Conservation (phyloP, 1,284 basidiomycete genomes). For the Xanthoconium separans region DNA sequence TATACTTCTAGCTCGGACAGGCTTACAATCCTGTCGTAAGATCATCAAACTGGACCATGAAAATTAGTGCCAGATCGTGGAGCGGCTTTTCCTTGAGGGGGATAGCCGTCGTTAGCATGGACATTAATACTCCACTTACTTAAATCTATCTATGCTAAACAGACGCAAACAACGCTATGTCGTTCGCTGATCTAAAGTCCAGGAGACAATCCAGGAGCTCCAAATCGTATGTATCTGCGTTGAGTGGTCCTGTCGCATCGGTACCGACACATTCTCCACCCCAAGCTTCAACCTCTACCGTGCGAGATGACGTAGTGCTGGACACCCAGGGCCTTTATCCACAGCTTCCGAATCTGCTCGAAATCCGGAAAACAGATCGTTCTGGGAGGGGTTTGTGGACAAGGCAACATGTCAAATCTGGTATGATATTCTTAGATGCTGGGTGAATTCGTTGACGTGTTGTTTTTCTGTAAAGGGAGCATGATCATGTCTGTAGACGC, state of each 20-base stretch:
- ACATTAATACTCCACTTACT: too few relatives aligned
- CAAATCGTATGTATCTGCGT: conserved; percentile 32
- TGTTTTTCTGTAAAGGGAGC: conserved; percentile 46
- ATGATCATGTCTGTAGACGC: conserved; percentile 57
- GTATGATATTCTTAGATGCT: conserved; percentile 28
- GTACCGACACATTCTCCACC: conserved; percentile 14
- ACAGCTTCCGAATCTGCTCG: conserved; percentile 30
- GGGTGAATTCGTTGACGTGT: conserved; percentile 1
- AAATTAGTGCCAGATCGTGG: too few relatives aligned
- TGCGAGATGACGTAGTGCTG: neutral
- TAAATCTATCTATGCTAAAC: neutral
- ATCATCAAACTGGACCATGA: neutral
- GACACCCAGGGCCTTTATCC: conserved; percentile 19
- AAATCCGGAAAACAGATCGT: conserved; percentile 29
- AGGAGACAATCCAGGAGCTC: conserved; percentile 26
- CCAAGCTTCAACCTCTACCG: conserved; percentile 13
- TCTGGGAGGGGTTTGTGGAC: conserved; percentile 44
- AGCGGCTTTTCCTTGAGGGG: too few relatives aligned
- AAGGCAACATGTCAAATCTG: conserved; percentile 35
- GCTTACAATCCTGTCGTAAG: neutral
- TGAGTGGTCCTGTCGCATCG: conserved; percentile 21
- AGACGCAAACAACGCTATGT: conserved; percentile 29
- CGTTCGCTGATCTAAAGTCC: conserved; percentile 32
- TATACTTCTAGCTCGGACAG: neutral
- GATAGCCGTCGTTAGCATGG: too few relatives aligned